Conservation (phyloP, 2,329 filamentous ascomycete species). For the Dothistroma septosporum region DNA sequence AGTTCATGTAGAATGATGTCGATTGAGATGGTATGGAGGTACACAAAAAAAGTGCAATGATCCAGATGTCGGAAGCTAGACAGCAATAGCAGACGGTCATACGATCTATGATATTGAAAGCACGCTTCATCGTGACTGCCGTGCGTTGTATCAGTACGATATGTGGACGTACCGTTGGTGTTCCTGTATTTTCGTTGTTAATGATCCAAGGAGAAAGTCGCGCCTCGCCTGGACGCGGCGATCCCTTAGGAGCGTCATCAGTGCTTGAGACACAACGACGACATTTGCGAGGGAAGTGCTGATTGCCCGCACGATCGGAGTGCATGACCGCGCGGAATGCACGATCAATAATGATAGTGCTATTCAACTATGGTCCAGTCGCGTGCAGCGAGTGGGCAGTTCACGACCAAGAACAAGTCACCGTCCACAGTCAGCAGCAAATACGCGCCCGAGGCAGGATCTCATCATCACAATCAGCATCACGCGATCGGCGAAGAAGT, state of each 20-base stretch:
- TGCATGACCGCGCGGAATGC: background rate
- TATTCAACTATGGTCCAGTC: constrained; percentile 10
- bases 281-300: background rate
- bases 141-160: background rate
- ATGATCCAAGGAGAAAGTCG: background rate
- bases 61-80: background rate
- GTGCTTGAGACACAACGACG: background rate
- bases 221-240: background rate
- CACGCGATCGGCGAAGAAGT: background rate
- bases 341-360: constrained; percentile 10
- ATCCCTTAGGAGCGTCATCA: background rate
- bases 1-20: constrained; percentile 47
- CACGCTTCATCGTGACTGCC: too few species aligned
- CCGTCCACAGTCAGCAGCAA: background rate
- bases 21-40: background rate
- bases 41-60: constrained; percentile 1
- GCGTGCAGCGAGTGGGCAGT: constrained; percentile 9
- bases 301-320: background rate
- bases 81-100: background rate
- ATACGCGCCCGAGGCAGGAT: background rate
- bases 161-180: background rate
- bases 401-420: background rate
- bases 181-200: background rate
- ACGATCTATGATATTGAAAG: background rate
- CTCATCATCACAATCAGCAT: background rate